phyloP scores from a whole-genome alignment of 768 basidiomycete species.

The Mycena venus region DNA sequence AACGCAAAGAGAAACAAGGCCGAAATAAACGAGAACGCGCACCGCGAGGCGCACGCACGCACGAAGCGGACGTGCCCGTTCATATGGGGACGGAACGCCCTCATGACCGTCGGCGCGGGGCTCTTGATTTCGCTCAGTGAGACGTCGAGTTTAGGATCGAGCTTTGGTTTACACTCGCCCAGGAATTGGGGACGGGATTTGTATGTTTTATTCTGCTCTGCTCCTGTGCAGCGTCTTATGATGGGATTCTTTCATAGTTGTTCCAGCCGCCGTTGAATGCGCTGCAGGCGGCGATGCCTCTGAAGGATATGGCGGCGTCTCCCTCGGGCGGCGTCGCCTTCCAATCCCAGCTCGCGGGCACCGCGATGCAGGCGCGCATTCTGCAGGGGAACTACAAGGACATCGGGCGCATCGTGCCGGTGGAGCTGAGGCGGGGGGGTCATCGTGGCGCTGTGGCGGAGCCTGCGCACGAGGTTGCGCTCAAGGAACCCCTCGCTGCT shows the following conservation, averaged over 20 bases:
- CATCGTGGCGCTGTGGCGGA: slow-evolving; percentile 20
- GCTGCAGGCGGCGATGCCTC: slow-evolving; percentile 27
- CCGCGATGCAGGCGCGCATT: slow-evolving; percentile 9
- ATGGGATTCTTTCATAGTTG: background rate
- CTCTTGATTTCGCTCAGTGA: slow-evolving; percentile 41
- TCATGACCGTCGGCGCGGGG: slow-evolving; percentile 48
- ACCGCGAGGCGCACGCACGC: too few species aligned
- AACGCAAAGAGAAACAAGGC: background rate
- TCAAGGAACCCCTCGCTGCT: slow-evolving; percentile 92
- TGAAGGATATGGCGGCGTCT: slow-evolving; percentile 26
- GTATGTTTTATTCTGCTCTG: background rate
- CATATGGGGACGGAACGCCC: slow-evolving; percentile 41
- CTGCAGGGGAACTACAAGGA: slow-evolving; percentile 26
- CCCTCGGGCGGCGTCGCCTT: slow-evolving; percentile 25
- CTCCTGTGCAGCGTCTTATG: background rate
- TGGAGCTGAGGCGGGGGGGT: slow-evolving; percentile 16
- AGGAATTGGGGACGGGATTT: slow-evolving; percentile 20
- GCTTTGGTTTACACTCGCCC: slow-evolving; percentile 13
- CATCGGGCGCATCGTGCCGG: slow-evolving; percentile 12
- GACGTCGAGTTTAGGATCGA: slow-evolving; percentile 26
- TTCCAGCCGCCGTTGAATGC: slow-evolving; percentile 25
- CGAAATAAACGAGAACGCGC: background rate
- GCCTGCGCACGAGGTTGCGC: slow-evolving; percentile 62
- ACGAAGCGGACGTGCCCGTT: slow-evolving; percentile 45
- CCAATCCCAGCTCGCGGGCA: slow-evolving; percentile 21